A percentile compares a stretch with the other conserved stretches of the same genome.
phyloP scores from a whole-genome alignment of 2,329 filamentous ascomycete genomes.

The Arachnomyces sp. region DNA sequence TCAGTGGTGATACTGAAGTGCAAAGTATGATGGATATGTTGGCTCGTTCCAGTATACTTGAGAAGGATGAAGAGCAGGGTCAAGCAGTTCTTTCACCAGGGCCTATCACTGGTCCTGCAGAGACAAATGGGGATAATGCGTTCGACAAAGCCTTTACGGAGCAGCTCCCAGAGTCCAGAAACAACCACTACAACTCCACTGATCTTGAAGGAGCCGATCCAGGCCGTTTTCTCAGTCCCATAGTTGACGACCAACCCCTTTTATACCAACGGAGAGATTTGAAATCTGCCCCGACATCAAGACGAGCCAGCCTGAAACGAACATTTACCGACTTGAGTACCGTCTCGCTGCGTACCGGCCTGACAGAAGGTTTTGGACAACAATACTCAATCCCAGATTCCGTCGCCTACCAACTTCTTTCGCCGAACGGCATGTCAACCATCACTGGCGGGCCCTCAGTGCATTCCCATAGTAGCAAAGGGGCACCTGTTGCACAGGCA shows the following conservation, averaged over 20 bases:
- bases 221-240: conserved; percentile 18
- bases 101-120: conserved; percentile 72
- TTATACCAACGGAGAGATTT: conserved; percentile 21
- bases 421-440: conserved; percentile 27
- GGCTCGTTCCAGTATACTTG: conserved; percentile 70
- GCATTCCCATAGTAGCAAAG: conserved; percentile 85
- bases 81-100: conserved; percentile 44
- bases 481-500: conserved; percentile 83
- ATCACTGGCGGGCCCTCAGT: conserved; percentile 44
- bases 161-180: conserved; percentile 3
- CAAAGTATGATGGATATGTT: conserved; percentile 87
- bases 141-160: conserved; percentile 75
- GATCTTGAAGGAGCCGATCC: neutral
- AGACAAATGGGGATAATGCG: conserved; percentile 63
- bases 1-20: conserved; percentile 73
- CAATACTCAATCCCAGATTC: conserved; percentile 51
- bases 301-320: conserved; percentile 66
- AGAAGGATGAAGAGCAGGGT: conserved; percentile 48
- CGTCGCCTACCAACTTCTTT: conserved; percentile 38
- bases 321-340: conserved; percentile 78
- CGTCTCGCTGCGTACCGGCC: conserved; percentile 67
- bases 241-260: conserved; percentile 22
- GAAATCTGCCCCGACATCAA: conserved; percentile 43
- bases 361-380: conserved; percentile 76
- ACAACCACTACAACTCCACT: neutral